Percentiles rank a stretch among this genome's conserved stretches.
phyloP scores from a whole-genome alignment of 1,284 basidiomycete genomes.

The Moesziomyces parantarcticus region DNA sequence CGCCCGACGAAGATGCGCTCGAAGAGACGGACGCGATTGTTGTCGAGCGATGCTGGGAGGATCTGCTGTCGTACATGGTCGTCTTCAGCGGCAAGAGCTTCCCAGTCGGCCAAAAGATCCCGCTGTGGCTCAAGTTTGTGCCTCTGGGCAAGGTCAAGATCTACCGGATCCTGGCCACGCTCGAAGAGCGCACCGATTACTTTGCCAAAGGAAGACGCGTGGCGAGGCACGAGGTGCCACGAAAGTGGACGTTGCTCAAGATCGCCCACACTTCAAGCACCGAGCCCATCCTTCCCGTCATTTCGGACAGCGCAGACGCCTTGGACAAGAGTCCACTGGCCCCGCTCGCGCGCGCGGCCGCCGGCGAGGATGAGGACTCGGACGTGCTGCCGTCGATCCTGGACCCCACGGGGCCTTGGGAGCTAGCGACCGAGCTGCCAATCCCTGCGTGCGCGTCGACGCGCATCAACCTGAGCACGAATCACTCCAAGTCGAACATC shows the following conservation, averaged over 20 bases:
- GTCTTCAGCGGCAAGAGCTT: constrained; percentile 77
- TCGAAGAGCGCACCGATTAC: constrained; percentile 78
- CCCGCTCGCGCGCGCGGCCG: constrained; percentile 56
- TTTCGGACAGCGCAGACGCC: constrained; percentile 70
- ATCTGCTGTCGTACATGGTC: constrained; percentile 84
- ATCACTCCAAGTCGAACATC: constrained; percentile 84
- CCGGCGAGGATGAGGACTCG: constrained; percentile 46
- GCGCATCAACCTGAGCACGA: constrained; percentile 81
- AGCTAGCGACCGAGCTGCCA: constrained; percentile 68
- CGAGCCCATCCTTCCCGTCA: constrained; percentile 77
- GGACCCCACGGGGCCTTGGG: constrained; percentile 73
- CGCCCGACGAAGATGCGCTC: constrained; percentile 72
- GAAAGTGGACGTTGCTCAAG: constrained; percentile 77
- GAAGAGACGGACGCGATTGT: constrained; percentile 85
- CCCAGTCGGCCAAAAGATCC: constrained; percentile 80
- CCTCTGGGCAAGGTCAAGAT: constrained; percentile 85
- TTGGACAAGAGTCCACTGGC: constrained; percentile 70
- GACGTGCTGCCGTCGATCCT: constrained; percentile 66
- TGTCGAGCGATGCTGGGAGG: constrained; percentile 91
- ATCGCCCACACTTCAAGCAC: constrained; percentile 72
- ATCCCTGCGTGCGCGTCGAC: constrained; percentile 65
- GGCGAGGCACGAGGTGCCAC: constrained; percentile 80
- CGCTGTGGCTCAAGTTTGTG: constrained; percentile 83
- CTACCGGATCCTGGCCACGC: constrained; percentile 78
- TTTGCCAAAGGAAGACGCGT: constrained; percentile 71